Base-by-base conservation (phyloP, 306 rosid species). In the Luffa acutangula region DNA sequence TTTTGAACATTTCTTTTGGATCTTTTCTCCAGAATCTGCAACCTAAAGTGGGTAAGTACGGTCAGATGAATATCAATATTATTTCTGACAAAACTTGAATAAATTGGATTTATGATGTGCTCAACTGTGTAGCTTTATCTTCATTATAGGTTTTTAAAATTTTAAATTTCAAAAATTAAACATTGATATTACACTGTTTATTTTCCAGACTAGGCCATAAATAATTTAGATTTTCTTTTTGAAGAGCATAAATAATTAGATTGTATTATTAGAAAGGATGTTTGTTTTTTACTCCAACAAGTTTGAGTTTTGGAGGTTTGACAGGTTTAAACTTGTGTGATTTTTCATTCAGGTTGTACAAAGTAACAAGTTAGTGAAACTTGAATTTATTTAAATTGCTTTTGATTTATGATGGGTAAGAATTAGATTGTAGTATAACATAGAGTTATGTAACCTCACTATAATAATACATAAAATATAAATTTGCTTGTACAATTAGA, bases 11-110 rank as follows among this genome's bases (percentile, higher is more conserved):
- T 41, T 43, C 39, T 71, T 73, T 73, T 49, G 42, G 56, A 71
- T 45, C 76, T 51, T 51, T 51, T 74, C 62, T 49, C 45, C 31
- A 15, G 4, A 15, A 51, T 74, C 31, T 74, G 31, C 58, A 51
- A 33, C 43, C 60, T 33, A 31, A 73, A 49, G 43, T 73, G 78
- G 60, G 57, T 25, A 71, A 71, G 78, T 74, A 74, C 78, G 21
- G 46, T 74, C 59, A 51, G 78, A 34, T 48, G 25, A 74, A 25
- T 48, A 74, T 66, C 74, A 66, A 37, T 72, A 21, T 71, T 72
- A 71, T 74, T 15, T 49, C 78, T 74, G 78, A 74, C 59, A 49
- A 73, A 14, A 31, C 14, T 31, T 31, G 0, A 33, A 33, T 73
- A 6, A 73, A 73, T 73, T 49, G 12, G 60, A 34, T 51, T 48